A percentile compares a stretch with the other conserved stretches of the same genome.
phyloP scores from a whole-genome alignment of 352 stramenopile species.

The Pythium scleroteichum region DNA sequence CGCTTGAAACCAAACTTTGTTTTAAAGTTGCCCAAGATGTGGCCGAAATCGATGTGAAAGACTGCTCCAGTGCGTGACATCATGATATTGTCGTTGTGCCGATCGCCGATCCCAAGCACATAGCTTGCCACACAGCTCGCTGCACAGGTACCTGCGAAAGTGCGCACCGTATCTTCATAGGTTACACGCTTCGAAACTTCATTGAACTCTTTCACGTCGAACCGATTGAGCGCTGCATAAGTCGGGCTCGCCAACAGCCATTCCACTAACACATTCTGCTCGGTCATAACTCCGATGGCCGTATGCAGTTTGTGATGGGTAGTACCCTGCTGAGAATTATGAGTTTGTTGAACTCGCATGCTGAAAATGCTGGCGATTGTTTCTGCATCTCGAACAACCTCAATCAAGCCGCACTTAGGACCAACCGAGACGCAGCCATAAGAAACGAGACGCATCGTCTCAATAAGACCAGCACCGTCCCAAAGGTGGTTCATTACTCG shows the following conservation, averaged over 20 bases:
- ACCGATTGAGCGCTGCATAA: constrained; percentile 10
- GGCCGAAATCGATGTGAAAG: constrained; percentile 52
- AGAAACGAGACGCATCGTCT: constrained; percentile 47
- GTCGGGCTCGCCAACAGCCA: constrained; percentile 24
- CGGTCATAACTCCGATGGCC: constrained; percentile 27
- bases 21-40: constrained; percentile 43
- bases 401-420: constrained; percentile 47
- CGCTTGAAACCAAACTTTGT: constrained; percentile 35
- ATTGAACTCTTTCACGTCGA: too few relatives aligned
- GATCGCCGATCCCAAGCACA: constrained; percentile 57
- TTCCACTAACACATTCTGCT: constrained; percentile 29
- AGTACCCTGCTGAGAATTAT: constrained; percentile 26
- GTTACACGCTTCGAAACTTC: too few relatives aligned
- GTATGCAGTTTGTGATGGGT: constrained; percentile 34
- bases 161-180: constrained; percentile 25
- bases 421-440: constrained; percentile 63
- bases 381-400: constrained; percentile 54
- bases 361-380: constrained; percentile 53
- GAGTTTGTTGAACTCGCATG: constrained; percentile 15
- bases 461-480: constrained; percentile 26
- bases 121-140: constrained; percentile 46
- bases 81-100: constrained; percentile 71
- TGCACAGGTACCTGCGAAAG: constrained; percentile 37
- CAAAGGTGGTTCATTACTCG: constrained; percentile 65
- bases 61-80: constrained; percentile 28